These are phyloP conservation scores for Curvularia hawaiiensis DNA, from an alignment of 2,329 filamentous ascomycete species.

Conservation along the genomic window DNA sequence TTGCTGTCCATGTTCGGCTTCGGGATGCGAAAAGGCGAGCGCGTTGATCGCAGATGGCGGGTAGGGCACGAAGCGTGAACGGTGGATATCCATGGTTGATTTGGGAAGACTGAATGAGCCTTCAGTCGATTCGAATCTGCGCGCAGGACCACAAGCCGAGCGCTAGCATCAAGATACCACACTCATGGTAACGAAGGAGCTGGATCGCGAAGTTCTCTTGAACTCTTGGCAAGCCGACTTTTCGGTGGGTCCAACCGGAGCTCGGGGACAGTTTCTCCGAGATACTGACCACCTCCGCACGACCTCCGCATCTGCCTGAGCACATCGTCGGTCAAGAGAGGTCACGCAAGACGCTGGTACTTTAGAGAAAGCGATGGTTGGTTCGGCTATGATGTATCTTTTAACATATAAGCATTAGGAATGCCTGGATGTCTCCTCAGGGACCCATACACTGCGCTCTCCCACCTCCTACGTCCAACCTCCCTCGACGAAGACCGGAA, in stretches of 20 bases:
- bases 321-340: not conserved
- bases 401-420: not conserved
- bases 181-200: conserved; percentile 13
- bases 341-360: not conserved
- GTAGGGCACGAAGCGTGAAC: conserved; percentile 93
- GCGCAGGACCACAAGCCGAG: conserved; percentile 19
- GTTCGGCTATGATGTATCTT: not conserved
- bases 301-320: conserved; percentile 9
- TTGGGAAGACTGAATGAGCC: not conserved
- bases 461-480: not conserved
- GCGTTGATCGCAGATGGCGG: conserved; percentile 92
- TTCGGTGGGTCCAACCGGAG: conserved; percentile 21
- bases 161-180: conserved; percentile 23
- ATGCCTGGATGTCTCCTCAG: not conserved
- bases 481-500: not conserved
- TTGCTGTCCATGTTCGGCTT: conserved; percentile 42
- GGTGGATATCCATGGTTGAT: conserved; percentile 85
- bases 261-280: conserved; percentile 13
- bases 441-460: not conserved
- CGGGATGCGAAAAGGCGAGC: conserved; percentile 84
- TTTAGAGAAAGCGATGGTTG: not conserved
- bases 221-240: conserved; percentile 26
- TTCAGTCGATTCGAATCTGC: conserved; percentile 4
- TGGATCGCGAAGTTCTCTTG: conserved; percentile 17
- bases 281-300: conserved; percentile 14